Evolutionary conservation across 345 rosid genomes (phyloP), one percentile per base, ranked within the genome.

Genomic region (Hypericum androsaemum): DNA sequence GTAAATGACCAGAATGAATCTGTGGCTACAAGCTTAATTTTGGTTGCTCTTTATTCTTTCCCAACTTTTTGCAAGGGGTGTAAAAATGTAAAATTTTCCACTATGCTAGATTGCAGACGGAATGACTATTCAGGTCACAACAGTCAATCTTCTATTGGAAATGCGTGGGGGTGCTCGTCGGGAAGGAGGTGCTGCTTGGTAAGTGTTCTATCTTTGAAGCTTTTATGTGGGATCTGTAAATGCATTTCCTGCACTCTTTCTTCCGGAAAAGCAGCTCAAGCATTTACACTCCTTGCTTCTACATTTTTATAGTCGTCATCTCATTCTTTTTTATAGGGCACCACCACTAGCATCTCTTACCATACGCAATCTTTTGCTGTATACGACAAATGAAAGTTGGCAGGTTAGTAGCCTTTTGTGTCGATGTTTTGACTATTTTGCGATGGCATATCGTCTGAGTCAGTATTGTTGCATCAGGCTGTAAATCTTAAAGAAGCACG

Each of bases 401-500:
- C 74, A 88, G 97, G 98, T 92, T 72, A 56, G 45, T 54, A 51
- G 60, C 16, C 57, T 11, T 3, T 17, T 43, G 7, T 64, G 35
- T 10, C 16, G n/a, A 36, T 47, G 15, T 22, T 37, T 53, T 55
- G 38, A 15, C 14, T 12, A 8, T 16, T 44, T 57, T 47, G 62
- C 49, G 37, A 14, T 10, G 38, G n/a, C 10, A 32, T 49, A 14
- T 13, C 54, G 43, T 39, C 47, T 38, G 51, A 60, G 37, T 62
- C n/a, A 12, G 16, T 38, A 52, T 43, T 66, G 32, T 39, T 39
- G 37, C 54, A 53, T 12, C 80, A 92, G 98, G 87, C 70, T 65
- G 97, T 88, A 60, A 85, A 85, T 77, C 95, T 92, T 49, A 92
- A 88, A 78, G 98, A 88, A 71, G 97, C 97, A 52, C 84, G 98